Conservation (phyloP, 495 filamentous ascomycete species). For the Tuber indicum region DNA sequence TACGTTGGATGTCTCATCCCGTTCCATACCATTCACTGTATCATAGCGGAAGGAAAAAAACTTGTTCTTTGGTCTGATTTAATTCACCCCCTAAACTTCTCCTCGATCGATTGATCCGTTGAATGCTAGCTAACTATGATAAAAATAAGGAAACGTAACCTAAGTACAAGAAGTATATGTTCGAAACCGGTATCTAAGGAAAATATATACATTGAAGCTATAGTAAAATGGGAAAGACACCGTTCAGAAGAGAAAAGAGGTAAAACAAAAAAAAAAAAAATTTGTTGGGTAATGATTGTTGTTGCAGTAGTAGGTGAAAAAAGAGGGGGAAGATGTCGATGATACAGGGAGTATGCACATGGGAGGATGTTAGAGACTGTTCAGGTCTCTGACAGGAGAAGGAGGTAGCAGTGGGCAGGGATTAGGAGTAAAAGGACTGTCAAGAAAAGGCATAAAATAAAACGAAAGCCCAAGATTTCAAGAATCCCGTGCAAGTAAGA, state of each 20-base stretch:
- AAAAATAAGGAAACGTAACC: background rate
- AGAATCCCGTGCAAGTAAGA: background rate
- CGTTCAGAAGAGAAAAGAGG: background rate
- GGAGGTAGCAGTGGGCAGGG: background rate
- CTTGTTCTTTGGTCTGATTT: background rate
- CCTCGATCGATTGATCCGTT: background rate
- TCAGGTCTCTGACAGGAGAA: background rate
- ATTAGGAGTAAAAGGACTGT: background rate
- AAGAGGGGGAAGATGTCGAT: background rate
- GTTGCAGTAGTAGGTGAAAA: background rate
- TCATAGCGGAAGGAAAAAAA: background rate
- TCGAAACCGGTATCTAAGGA: background rate
- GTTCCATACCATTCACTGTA: background rate
- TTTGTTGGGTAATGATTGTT: background rate
- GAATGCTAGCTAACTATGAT: background rate
- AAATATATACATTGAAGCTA: background rate
- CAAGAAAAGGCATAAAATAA: background rate
- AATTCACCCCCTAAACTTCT: background rate
- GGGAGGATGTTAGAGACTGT: background rate
- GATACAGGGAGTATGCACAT: background rate
- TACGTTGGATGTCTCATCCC: background rate
- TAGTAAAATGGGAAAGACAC: background rate
- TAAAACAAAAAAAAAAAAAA: too few relatives aligned
- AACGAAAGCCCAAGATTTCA: background rate
- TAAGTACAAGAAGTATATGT: background rate